Percentiles rank a stretch among this genome's conserved stretches.
Conservation (phyloP, 2,329 filamentous ascomycete species). For the Dactylellina parvicollis region DNA sequence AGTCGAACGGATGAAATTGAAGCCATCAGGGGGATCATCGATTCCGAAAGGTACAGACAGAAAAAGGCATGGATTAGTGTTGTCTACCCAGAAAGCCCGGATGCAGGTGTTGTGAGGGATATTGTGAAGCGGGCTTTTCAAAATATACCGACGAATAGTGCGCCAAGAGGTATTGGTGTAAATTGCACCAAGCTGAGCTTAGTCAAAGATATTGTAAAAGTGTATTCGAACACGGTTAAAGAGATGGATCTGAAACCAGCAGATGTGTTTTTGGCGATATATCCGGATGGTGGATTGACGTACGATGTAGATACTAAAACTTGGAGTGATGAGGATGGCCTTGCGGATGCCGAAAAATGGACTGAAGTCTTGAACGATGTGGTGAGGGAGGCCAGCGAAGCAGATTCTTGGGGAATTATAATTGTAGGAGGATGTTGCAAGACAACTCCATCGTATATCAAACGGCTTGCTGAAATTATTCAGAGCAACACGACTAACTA, state of each 20-base stretch:
- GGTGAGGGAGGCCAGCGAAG: not conserved
- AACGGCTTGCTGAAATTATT: not conserved
- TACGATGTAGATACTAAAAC: conserved; percentile 45
- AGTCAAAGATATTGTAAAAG: conserved; percentile 6
- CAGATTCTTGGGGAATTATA: conserved; percentile 27
- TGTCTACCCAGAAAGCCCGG: conserved; percentile 24
- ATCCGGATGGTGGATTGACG: conserved; percentile 43
- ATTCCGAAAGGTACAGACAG: conserved; percentile 7
- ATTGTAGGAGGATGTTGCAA: conserved; percentile 45
- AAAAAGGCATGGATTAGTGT: conserved; percentile 42
- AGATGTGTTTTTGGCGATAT: conserved; percentile 21
- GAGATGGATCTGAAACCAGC: not conserved
- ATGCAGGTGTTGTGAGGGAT: not conserved
- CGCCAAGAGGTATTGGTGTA: conserved; percentile 34
- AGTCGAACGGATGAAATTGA: conserved; percentile 32
- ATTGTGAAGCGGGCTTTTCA: conserved; percentile 28
- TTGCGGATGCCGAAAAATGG: conserved; percentile 34
- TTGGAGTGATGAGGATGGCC: conserved; percentile 32
- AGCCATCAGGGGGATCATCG: conserved; percentile 20
- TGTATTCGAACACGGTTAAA: conserved; percentile 27
- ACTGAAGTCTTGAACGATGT: conserved; percentile 10
- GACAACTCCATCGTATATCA: conserved; percentile 38
- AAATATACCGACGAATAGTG: not conserved
- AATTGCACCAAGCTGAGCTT: conserved; percentile 43
- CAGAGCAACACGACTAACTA: not conserved